phyloP scores from a whole-genome alignment of 768 basidiomycete species.

The Kondoa subrosea region DNA sequence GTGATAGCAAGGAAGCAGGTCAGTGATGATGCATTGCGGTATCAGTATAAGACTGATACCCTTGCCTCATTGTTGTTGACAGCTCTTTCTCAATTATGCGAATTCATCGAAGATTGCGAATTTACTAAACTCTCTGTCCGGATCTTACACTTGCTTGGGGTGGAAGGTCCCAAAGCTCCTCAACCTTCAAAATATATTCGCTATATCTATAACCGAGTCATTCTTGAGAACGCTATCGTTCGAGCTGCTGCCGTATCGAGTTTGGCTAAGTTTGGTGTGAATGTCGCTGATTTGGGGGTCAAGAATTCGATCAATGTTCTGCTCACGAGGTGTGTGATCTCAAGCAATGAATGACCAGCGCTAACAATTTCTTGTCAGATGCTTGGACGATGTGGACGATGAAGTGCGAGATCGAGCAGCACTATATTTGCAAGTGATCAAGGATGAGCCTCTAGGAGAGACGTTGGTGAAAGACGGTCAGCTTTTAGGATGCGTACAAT shows the following conservation, averaged over 20 bases:
- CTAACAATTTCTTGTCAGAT: slow-evolving; percentile 39
- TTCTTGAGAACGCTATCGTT: slow-evolving; percentile 93
- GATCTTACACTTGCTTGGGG: slow-evolving; percentile 80
- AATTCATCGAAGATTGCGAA: slow-evolving; percentile 99
- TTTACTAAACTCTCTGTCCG: slow-evolving; percentile 97
- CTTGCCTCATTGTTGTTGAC: too few species aligned
- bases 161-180: slow-evolving; percentile 89
- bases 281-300: slow-evolving; percentile 55
- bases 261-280: slow-evolving; percentile 90
- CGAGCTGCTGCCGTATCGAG: slow-evolving; percentile 88
- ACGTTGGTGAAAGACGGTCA: slow-evolving; percentile 81
- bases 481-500: slow-evolving; percentile 17
- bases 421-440: slow-evolving; percentile 71
- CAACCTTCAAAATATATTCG: slow-evolving; percentile 97
- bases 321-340: slow-evolving; percentile 48
- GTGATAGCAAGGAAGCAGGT: slow-evolving; percentile 80
- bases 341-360: background rate
- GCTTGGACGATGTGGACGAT: slow-evolving; percentile 94
- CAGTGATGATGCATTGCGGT: slow-evolving; percentile 15
- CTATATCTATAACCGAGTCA: slow-evolving; percentile 98
- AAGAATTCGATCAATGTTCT: slow-evolving; percentile 76
- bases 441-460: slow-evolving; percentile 61
- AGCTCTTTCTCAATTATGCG: slow-evolving; percentile 91
- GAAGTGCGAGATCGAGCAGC: slow-evolving; percentile 97
- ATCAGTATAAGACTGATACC: slow-evolving; percentile 8